A percentile compares a stretch with the other conserved stretches of the same genome.
Conservation (phyloP, 371 early-diverging fungal species). For the Rhizopus delemar region DNA sequence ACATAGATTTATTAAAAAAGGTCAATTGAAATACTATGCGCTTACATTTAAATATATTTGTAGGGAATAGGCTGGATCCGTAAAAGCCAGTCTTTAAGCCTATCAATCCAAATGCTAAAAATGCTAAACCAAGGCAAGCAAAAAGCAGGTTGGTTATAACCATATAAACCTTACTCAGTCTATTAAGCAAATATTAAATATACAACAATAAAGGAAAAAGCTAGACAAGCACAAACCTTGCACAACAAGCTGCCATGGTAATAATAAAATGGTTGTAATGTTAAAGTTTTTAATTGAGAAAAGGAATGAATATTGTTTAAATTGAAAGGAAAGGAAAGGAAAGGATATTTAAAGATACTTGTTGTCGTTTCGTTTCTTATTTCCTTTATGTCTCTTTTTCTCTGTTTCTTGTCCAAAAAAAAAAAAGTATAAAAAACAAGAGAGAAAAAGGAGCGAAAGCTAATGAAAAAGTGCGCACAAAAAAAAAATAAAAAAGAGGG, state of each 20-base stretch:
- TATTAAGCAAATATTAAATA: slow-evolving; percentile 10
- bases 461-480: not conserved
- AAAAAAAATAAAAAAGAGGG: not conserved
- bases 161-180: slow-evolving; percentile 52
- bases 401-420: too few relatives aligned
- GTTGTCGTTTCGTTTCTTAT: too few relatives aligned
- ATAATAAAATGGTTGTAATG: slow-evolving; percentile 6
- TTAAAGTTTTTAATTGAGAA: not conserved
- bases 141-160: slow-evolving; percentile 46
- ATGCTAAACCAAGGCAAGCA: slow-evolving; percentile 47
- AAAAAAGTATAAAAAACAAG: not conserved
- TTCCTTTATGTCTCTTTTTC: too few relatives aligned
- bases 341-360: too few relatives aligned
- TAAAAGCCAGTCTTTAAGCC: slow-evolving; percentile 36
- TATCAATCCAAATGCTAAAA: slow-evolving; percentile 46
- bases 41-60: slow-evolving; percentile 40
- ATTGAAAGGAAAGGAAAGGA: not conserved
- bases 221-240: slow-evolving; percentile 24
- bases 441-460: not conserved
- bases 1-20: slow-evolving; percentile 5
- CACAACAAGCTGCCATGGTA: slow-evolving; percentile 37
- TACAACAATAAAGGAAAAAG: not conserved
- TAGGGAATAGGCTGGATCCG: slow-evolving; percentile 46
- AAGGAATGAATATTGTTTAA: not conserved
- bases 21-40: not conserved